Percentiles rank a stretch among this genome's conserved stretches.
Evolutionary conservation across 108 stramenopile species (phyloP).

Genomic region (Nitzschia sp.): DNA sequence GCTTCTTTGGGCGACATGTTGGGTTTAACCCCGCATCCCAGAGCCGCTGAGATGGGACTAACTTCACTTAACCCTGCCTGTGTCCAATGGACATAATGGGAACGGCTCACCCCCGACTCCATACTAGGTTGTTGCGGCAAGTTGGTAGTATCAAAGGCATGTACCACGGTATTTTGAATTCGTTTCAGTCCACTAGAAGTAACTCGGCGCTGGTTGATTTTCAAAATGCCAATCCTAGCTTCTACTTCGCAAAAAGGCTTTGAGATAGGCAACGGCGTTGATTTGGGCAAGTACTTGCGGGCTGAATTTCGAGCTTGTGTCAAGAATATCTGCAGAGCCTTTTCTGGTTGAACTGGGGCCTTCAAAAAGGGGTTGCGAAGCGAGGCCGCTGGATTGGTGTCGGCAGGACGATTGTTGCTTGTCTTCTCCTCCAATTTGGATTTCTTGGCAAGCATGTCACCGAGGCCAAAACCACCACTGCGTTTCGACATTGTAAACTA

Average conservation of each 20-base stretch:
- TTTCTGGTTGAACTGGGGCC: conserved; percentile 66
- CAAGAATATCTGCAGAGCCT: conserved; percentile 67
- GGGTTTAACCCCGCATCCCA: conserved; percentile 42
- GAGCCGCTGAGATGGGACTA: conserved; percentile 61
- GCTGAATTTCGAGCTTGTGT: conserved; percentile 65
- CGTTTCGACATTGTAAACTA: conserved; percentile 56
- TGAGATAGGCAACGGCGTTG: conserved; percentile 34
- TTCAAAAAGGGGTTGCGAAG: conserved; percentile 59
- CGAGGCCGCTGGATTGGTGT: neutral
- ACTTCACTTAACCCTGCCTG: conserved; percentile 56
- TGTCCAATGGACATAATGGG: conserved; percentile 77
- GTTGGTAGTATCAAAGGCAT: conserved; percentile 61
- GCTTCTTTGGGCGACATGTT: conserved; percentile 27
- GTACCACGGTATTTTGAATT: conserved; percentile 51
- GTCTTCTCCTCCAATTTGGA: conserved; percentile 38
- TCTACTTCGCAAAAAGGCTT: conserved; percentile 79
- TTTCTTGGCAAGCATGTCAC: conserved; percentile 31
- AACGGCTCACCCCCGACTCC: conserved; percentile 72
- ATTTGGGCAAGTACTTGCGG: conserved; percentile 32
- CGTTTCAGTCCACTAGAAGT: conserved; percentile 67
- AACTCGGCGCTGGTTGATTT: conserved; percentile 68
- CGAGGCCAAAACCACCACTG: conserved; percentile 15
- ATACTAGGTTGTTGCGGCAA: conserved; percentile 41
- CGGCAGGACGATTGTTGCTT: neutral
- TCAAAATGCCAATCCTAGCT: conserved; percentile 72